Evolutionary conservation across 2,329 filamentous ascomycete genomes (phyloP).

Genomic region (Exophiala phaeomuriformis): DNA sequence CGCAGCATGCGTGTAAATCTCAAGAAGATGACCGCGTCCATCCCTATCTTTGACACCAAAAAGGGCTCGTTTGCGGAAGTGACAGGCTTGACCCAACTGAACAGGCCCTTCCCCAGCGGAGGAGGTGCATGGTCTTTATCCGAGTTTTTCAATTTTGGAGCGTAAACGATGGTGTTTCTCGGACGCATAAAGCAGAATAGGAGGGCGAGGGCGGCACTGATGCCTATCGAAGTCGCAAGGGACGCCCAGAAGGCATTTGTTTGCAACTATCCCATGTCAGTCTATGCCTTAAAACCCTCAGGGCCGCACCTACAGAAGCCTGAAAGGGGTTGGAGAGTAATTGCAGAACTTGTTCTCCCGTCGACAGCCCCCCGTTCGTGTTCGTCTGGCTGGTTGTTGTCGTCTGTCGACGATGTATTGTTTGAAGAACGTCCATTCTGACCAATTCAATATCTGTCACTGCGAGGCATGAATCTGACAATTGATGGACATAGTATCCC

Average conservation of each 20-base stretch:
- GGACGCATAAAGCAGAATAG: constrained; percentile 84
- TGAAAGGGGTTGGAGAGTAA: constrained; percentile 42
- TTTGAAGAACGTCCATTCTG: constrained; percentile 17
- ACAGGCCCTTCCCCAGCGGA: constrained; percentile 73
- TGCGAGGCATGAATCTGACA: constrained; percentile 4
- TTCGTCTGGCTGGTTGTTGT: constrained; percentile 3
- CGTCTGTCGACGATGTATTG: constrained; percentile 15
- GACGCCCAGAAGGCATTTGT: constrained; percentile 66
- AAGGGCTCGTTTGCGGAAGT: constrained; percentile 69
- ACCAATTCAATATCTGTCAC: background rate
- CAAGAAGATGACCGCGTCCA: constrained; percentile 88
- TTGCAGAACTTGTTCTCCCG: constrained; percentile 36
- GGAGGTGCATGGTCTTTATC: constrained; percentile 86
- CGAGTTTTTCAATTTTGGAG: constrained; percentile 85
- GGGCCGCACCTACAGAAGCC: constrained; percentile 33
- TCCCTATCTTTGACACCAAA: constrained; percentile 71
- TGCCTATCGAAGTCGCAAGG: constrained; percentile 67
- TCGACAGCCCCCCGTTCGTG: constrained; percentile 5
- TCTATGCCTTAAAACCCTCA: background rate
- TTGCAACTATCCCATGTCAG: constrained; percentile 41
- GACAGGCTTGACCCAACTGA: constrained; percentile 78
- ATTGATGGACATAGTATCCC: background rate
- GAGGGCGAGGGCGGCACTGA: constrained; percentile 66
- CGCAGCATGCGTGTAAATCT: constrained; percentile 85
- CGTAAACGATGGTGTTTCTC: constrained; percentile 86